These are phyloP conservation scores for Colletotrichum incanum DNA, from an alignment of 2,329 filamentous ascomycete species.

Conservation along the genomic window DNA sequence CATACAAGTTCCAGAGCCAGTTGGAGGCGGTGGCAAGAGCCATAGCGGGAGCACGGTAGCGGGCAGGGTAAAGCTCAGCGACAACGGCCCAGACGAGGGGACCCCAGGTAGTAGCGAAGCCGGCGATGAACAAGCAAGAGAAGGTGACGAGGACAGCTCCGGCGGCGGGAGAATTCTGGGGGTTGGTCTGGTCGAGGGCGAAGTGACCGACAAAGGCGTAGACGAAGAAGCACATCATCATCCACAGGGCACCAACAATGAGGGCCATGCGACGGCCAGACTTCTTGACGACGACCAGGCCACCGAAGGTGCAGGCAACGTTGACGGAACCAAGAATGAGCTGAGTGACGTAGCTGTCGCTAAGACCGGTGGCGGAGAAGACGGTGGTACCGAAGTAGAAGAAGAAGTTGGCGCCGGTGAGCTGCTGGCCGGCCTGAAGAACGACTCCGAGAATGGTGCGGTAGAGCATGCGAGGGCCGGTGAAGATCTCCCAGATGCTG, in stretches of 20 bases:
- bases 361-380: constrained; percentile 76
- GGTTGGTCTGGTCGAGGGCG: constrained; percentile 58
- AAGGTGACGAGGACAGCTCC: constrained; percentile 77
- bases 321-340: constrained; percentile 80
- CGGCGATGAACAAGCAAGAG: constrained; percentile 78
- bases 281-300: constrained; percentile 76
- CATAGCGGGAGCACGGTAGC: constrained; percentile 69
- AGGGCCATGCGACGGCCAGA: constrained; percentile 76
- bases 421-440: constrained; percentile 77
- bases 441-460: constrained; percentile 74
- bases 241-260: constrained; percentile 75
- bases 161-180: constrained; percentile 62
- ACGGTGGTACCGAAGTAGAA: constrained; percentile 79
- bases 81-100: constrained; percentile 78
- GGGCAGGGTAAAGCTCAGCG: constrained; percentile 75
- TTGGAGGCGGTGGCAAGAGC: constrained; percentile 71
- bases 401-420: constrained; percentile 79
- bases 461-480: constrained; percentile 76
- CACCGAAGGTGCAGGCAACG: constrained; percentile 75
- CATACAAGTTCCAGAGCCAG: constrained; percentile 77
- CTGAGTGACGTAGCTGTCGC: constrained; percentile 77
- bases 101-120: constrained; percentile 79
- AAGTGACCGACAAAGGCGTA: constrained; percentile 67
- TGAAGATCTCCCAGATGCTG: constrained; percentile 74
- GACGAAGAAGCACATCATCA: constrained; percentile 66